Conservation (phyloP, 345 rosid genomes). For the Rhizophora apiculata region DNA sequence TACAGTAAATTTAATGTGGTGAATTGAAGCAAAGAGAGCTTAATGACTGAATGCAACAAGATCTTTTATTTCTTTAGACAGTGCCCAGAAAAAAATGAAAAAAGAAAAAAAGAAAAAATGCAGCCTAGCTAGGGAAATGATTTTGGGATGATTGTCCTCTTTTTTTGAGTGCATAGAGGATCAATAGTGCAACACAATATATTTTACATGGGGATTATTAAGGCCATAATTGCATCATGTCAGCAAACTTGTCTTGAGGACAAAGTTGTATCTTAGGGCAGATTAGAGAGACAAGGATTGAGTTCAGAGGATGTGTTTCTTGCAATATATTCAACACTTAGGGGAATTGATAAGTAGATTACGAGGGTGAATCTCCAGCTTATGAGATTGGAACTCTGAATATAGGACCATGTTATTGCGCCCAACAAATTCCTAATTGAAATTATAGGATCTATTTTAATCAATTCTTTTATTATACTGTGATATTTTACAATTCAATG, state of each 20-base stretch:
- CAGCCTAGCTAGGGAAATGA: too few relatives aligned
- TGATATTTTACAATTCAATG: conserved; percentile 2
- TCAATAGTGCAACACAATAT: too few relatives aligned
- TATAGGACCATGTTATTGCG: background rate
- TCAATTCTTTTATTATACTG: background rate
- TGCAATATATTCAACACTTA: background rate
- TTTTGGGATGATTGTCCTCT: too few relatives aligned
- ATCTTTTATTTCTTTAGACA: background rate
- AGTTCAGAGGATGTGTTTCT: background rate
- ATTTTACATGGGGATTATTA: too few relatives aligned
- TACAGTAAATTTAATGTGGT: background rate
- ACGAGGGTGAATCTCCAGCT: background rate
- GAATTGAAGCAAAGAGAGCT: background rate
- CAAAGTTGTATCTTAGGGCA: too few relatives aligned
- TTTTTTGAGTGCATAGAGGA: too few relatives aligned
- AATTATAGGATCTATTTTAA: background rate
- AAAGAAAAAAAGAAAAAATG: too few relatives aligned
- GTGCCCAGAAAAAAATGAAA: too few relatives aligned
- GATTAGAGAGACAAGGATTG: too few relatives aligned
- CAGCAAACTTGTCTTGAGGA: too few relatives aligned
- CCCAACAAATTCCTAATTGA: too few relatives aligned
- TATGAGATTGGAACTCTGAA: background rate
- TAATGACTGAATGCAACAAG: background rate
- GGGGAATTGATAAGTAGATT: background rate
- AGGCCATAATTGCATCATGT: too few relatives aligned